Percentiles rank a stretch among this genome's conserved stretches.
These are phyloP conservation scores for Fraxinus angustifolia DNA, from an alignment of 305 asterid genomes.

Conservation along the genomic window DNA sequence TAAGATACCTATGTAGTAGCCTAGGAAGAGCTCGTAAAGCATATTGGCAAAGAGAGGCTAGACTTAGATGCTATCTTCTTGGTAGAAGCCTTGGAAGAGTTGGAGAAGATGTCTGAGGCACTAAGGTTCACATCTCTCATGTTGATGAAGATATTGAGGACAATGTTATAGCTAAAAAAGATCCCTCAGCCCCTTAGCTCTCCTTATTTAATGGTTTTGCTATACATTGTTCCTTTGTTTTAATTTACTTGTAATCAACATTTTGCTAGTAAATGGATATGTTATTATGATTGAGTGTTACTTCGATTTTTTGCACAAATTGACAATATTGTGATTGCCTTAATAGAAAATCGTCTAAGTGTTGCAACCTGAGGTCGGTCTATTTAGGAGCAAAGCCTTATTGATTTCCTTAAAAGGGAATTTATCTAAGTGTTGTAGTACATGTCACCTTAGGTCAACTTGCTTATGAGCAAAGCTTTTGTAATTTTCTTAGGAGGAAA, in stretches of 20 bases:
- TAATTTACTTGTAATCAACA: background rate
- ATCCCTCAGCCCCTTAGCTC: background rate
- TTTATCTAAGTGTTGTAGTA: too few relatives aligned
- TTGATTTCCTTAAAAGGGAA: too few relatives aligned
- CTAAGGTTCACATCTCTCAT: background rate
- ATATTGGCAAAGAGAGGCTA: background rate
- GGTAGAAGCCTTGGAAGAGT: background rate
- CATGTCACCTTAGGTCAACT: too few relatives aligned
- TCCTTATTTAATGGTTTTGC: background rate
- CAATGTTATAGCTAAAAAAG: background rate
- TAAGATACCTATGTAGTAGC: background rate
- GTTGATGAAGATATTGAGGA: background rate
- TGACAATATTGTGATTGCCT: background rate
- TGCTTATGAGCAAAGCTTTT: too few relatives aligned
- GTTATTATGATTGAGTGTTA: background rate
- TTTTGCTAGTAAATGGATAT: background rate
- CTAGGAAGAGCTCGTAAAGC: background rate
- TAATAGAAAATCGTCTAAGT: background rate
- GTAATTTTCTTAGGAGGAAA: too few relatives aligned
- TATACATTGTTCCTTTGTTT: background rate
- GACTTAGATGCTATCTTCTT: background rate
- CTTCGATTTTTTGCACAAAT: background rate
- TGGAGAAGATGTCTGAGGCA: background rate
- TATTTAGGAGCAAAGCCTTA: background rate
- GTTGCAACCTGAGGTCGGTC: background rate